Conservation (phyloP, 768 basidiomycete genomes). For the Baorangia bicolor region DNA sequence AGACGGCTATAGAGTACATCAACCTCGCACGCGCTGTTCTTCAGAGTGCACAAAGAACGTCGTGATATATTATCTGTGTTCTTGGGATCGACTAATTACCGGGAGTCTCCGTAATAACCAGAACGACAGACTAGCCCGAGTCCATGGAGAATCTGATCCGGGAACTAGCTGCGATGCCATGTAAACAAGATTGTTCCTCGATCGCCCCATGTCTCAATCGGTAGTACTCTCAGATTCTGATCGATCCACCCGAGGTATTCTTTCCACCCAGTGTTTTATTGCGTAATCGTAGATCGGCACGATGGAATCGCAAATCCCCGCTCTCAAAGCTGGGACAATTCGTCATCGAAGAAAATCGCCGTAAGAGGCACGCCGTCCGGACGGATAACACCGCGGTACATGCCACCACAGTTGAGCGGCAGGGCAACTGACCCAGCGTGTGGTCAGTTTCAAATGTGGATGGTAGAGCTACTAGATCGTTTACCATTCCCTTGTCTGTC, state of each 20-base stretch:
- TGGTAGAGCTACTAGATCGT: slow-evolving; percentile 8
- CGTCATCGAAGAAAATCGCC: slow-evolving; percentile 77
- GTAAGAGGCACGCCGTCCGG: slow-evolving; percentile 69
- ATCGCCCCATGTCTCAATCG: not conserved
- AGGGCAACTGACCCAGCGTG: slow-evolving; percentile 51
- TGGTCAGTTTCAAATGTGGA: not conserved
- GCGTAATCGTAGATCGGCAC: not conserved
- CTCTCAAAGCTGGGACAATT: slow-evolving; percentile 27
- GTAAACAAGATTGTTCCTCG: not conserved
- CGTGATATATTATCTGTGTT: slow-evolving; percentile 6
- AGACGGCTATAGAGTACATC: slow-evolving; percentile 58
- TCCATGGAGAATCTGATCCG: not conserved
- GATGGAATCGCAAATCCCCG: not conserved
- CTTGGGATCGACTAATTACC: not conserved
- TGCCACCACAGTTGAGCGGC: slow-evolving; percentile 74
- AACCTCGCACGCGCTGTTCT: slow-evolving; percentile 68
- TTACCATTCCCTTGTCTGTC: slow-evolving; percentile 69
- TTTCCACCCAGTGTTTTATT: not conserved
- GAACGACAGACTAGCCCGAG: not conserved
- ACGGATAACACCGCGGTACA: slow-evolving; percentile 78
- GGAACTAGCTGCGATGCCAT: not conserved
- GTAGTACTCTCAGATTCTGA: not conserved
- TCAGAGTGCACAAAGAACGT: slow-evolving; percentile 33
- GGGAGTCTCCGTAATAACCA: not conserved
- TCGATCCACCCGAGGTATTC: not conserved